Evolutionary conservation across 768 basidiomycete species (phyloP).

Genomic region (Leccinum arenicola): DNA sequence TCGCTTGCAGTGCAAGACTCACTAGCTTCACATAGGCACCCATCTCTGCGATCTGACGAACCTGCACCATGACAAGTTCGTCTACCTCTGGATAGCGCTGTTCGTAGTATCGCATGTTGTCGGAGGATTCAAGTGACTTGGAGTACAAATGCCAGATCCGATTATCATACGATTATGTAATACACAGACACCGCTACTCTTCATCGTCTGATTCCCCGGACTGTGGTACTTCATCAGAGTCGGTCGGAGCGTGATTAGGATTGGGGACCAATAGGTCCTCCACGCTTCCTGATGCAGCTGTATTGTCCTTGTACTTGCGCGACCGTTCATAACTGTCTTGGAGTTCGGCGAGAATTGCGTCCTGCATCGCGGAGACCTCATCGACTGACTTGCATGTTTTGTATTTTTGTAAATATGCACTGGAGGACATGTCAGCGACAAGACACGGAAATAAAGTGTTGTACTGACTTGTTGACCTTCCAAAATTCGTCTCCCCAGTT

Average conservation of each 20-base stretch:
- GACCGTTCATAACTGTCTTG: slow-evolving; percentile 60
- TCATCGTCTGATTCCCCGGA: neutral
- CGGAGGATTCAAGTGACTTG: neutral
- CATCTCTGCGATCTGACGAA: slow-evolving; percentile 99
- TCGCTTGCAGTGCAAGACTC: slow-evolving; percentile 29
- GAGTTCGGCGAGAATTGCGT: slow-evolving; percentile 66
- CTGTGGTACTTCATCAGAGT: slow-evolving; percentile 17
- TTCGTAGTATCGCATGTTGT: slow-evolving; percentile 85
- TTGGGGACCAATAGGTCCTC: slow-evolving; percentile 69
- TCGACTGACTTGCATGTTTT: slow-evolving; percentile 61
- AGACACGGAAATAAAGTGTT: neutral
- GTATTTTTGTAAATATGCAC: slow-evolving; percentile 67
- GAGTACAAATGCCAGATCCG: neutral
- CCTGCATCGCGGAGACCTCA: slow-evolving; percentile 60
- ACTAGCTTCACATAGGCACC: slow-evolving; percentile 99
- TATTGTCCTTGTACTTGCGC: slow-evolving; percentile 42
- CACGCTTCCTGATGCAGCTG: slow-evolving; percentile 30
- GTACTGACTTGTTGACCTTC: slow-evolving; percentile 69
- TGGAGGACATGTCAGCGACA: neutral
- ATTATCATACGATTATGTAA: neutral
- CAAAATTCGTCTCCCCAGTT: slow-evolving; percentile 92
- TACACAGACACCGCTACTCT: neutral
- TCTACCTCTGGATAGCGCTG: slow-evolving; percentile 95
- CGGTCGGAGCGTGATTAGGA: slow-evolving; percentile 51
- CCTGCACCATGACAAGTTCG: slow-evolving; percentile 99